phyloP scores from a whole-genome alignment of 2,329 filamentous ascomycete genomes.

The Calonectria montana region DNA sequence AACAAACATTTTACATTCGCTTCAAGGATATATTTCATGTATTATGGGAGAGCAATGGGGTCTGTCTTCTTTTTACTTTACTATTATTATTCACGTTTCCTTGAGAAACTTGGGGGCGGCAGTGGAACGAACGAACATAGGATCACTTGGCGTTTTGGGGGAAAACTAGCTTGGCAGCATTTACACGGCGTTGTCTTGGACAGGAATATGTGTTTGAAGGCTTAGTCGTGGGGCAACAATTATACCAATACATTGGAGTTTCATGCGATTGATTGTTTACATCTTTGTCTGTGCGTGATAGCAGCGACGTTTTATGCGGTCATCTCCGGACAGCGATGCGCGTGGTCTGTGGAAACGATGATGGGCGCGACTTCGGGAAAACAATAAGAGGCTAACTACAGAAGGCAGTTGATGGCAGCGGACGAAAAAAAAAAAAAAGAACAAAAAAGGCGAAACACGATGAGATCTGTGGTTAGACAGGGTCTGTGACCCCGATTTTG shows the following conservation, averaged over 20 bases:
- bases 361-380: slow-evolving; percentile 1
- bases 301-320: slow-evolving; percentile 27
- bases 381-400: background rate
- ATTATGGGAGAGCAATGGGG: slow-evolving; percentile 29
- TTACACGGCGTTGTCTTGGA: slow-evolving; percentile 22
- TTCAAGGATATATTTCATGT: slow-evolving; percentile 31
- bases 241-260: slow-evolving; percentile 38
- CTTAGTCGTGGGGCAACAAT: slow-evolving; percentile 35
- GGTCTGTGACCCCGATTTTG: slow-evolving; percentile 10
- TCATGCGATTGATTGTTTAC: slow-evolving; percentile 27
- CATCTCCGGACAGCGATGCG: slow-evolving; percentile 28
- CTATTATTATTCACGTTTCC: slow-evolving; percentile 2
- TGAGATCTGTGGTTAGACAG: slow-evolving; percentile 5
- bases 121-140: slow-evolving; percentile 3
- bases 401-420: background rate
- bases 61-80: slow-evolving; percentile 12
- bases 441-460: background rate
- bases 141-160: slow-evolving; percentile 14
- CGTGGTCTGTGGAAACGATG: slow-evolving; percentile 23
- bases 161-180: slow-evolving; percentile 24
- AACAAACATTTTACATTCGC: slow-evolving; percentile 31
- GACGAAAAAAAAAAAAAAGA: background rate
- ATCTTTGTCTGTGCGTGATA: slow-evolving; percentile 27
- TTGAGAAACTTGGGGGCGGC: background rate
- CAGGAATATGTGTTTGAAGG: slow-evolving; percentile 17